Base-by-base conservation (phyloP, 179 eudicot species). In the Silene vulgaris region DNA sequence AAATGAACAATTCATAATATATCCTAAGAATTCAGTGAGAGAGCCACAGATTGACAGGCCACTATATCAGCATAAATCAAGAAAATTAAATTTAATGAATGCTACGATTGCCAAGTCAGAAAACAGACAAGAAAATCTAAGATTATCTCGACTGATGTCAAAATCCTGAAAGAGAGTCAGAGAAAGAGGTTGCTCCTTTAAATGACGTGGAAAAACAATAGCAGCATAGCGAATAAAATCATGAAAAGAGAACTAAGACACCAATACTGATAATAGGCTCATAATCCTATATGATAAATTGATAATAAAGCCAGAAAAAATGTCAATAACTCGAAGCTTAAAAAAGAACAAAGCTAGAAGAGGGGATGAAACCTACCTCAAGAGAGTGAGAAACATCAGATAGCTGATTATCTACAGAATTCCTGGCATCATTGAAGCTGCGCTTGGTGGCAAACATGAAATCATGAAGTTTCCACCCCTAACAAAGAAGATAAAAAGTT, bases 401-500 rank as follows among this genome's bases (percentile, higher is more conserved):
- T 69, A 90, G 92, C 77, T 89, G 85, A 73, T 85, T 86, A 30
- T 87, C 85, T 32, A 94, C 85, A 82, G 88, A 37, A 43, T 80
- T 61, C 75, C 92, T 83, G 52, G 98, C 97, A 84, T 89, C 91
- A 43, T 88, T 77, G 63, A 92, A 80, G 77, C 95, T 76, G 43
- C 97, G 97, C 85, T 73, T 88, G 43, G 97, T 92, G 56, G 95
- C 97, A 82, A 92, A 90, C 89, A 88, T 90, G 82, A 90, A 79
- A 76, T 87, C 90, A 71, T 96, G 85, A 81, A 95, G 87, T 75
- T 82, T 90, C 97, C 97, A 95, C 17, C 99, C 99, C 99, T 95
- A 84, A 74, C 76, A 83, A 77, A 74, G 79, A 28, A 60, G 62
- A 75, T 6, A 72, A 73, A 20, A 71, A 43, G 19, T 67, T 56